Conservation (phyloP, 345 rosid species). For the Bruguiera parviflora region DNA sequence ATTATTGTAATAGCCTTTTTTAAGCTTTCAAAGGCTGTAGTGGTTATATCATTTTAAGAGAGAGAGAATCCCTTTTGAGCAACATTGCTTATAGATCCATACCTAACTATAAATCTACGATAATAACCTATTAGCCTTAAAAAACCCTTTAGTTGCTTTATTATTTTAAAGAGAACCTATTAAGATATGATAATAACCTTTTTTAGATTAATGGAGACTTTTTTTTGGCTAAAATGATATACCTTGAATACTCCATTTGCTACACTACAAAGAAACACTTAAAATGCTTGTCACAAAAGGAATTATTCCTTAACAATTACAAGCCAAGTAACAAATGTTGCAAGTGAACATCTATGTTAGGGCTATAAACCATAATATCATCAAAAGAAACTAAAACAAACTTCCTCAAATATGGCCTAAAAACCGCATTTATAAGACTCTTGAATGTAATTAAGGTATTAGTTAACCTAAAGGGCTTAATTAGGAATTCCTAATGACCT, state of each 20-base stretch:
- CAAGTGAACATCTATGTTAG: background rate
- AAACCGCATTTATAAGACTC: background rate
- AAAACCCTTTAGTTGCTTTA: too few species aligned
- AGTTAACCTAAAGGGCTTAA: background rate
- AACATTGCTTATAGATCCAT: background rate
- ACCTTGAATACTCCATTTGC: background rate
- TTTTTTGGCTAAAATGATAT: background rate
- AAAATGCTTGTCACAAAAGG: background rate
- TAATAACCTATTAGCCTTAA: background rate
- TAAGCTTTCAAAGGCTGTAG: rapidly evolving
- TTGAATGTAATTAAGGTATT: background rate
- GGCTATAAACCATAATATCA: background rate
- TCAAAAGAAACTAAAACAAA: background rate
- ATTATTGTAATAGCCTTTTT: background rate
- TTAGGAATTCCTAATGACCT: background rate
- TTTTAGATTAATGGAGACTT: background rate
- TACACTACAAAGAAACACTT: background rate
- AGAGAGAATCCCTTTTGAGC: background rate
- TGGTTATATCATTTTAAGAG: too few species aligned
- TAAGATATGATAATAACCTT: background rate
- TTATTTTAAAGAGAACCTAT: background rate
- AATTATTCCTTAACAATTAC: background rate
- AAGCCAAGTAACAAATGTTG: background rate
- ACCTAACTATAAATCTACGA: too few species aligned
- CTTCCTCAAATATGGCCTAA: background rate